Evolutionary conservation across 2,329 filamentous ascomycete genomes (phyloP).

Genomic region (Alternaria sp.): DNA sequence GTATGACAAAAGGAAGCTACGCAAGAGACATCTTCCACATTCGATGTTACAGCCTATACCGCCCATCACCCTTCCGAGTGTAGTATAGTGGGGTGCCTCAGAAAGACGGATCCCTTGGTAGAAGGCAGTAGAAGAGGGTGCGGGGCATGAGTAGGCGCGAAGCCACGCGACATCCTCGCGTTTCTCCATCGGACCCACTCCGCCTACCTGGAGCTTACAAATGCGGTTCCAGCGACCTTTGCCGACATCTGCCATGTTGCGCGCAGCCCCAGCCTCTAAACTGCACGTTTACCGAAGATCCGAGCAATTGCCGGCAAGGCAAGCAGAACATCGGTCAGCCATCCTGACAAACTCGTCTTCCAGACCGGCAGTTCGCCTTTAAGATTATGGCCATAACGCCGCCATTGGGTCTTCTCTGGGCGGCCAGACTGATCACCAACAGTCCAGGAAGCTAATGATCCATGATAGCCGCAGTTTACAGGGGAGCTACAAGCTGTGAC

Average conservation of each 20-base stretch:
- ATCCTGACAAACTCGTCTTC: not conserved
- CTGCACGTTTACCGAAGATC: not conserved
- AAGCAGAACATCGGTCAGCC: not conserved
- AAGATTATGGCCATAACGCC: not conserved
- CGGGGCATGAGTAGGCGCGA: slow-evolving; percentile 2
- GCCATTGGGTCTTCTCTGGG: not conserved
- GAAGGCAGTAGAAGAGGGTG: slow-evolving; percentile 7
- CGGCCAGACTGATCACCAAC: slow-evolving; percentile 2
- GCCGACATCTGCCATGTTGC: not conserved
- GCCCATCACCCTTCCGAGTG: not conserved
- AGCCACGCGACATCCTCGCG: slow-evolving; percentile 5
- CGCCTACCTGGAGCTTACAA: slow-evolving; percentile 7
- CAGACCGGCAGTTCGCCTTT: not conserved
- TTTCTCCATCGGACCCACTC: slow-evolving; percentile 7
- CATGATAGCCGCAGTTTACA: slow-evolving; percentile 5
- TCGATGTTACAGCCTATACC: not conserved
- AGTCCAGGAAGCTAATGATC: not conserved
- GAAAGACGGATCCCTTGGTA: not conserved
- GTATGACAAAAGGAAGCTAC: not conserved
- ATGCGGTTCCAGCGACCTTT: not conserved
- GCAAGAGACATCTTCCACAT: not conserved
- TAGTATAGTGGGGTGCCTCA: not conserved
- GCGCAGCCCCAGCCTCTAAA: not conserved
- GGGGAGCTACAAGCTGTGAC: slow-evolving; percentile 5
- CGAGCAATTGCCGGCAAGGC: slow-evolving; percentile 3